Evolutionary conservation across 2,329 filamentous ascomycete species (phyloP), one percentile per base, ranked within the genome.

Genomic region (Furcasterigmium furcatum): DNA sequence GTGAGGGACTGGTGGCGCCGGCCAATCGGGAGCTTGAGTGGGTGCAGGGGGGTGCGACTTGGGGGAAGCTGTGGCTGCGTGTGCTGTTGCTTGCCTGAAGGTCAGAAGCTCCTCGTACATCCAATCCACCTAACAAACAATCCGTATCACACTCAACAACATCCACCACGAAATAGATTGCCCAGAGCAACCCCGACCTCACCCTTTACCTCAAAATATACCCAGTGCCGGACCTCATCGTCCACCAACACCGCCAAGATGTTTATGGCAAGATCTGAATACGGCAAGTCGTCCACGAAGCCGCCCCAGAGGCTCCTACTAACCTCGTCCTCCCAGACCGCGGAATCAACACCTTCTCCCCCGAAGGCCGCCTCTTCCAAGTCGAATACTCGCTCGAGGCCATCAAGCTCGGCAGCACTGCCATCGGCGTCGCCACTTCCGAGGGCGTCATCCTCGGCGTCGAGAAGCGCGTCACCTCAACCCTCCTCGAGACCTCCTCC

Each of bases 181-280:
- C 24, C 24, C 12, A 27, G 24, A 24, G 13, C 39, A 36, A 20
- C 19, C 19, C 24, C 25, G 39, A 30, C 19, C 18, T 16, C 24
- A 35, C 34, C 35, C 40, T 43, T 19, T 25, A 44, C 40, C 36
- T 38, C 30, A 35, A 34, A 19, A 38, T 18, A 22, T 36, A 32
- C 14, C 12, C 34, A 36, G n/a, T 18, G 7, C 19, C 18, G 34
- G 34, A 36, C 34, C n/a, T n/a, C n/a, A n/a, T 10, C n/a, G 34
- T 36, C 34, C 34, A 18, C 34, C 34, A 70, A 70, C 55, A 64
- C 69, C 71, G 74, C 65, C 80, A 90, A 76, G 62, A 96, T 96
- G 94, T 99, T 99, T 83, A 97, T 99, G 82, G 91, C 94, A 81
- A 89, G 94, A 77, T 97, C 92, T 68, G 94, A 99, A 92, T 99